A percentile compares a stretch with the other conserved stretches of the same genome.
Conservation (phyloP, 306 rosid species). For the cucumber (Cucumis sativus) region Cucumber_9930_V3 NC_026658.2:3238001-3238500, state of each 20-base stretch:
- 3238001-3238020: too few species aligned
- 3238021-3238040: too few species aligned
- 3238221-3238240: not conserved
- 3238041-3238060: too few species aligned
- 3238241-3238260: not conserved
- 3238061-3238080: not conserved
- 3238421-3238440: not conserved
- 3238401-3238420: not conserved
- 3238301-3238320: constrained; percentile 6
- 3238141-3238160: not conserved
- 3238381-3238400: not conserved
- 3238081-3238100: not conserved
- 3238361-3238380: not conserved
- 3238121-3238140: not conserved
- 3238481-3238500: constrained; percentile 5
- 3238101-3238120: not conserved
- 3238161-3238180: not conserved
- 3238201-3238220: too few species aligned
- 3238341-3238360: too few species aligned
- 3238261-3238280: not conserved
- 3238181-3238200: not conserved
- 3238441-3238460: not conserved
- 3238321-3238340: constrained; percentile 1
- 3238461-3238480: not conserved
- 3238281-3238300: constrained; percentile 7